A percentile compares a stretch with the other conserved stretches of the same genome.
phyloP scores from a whole-genome alignment of 352 stramenopile species.

The Globisporangium recalcitrans region DNA sequence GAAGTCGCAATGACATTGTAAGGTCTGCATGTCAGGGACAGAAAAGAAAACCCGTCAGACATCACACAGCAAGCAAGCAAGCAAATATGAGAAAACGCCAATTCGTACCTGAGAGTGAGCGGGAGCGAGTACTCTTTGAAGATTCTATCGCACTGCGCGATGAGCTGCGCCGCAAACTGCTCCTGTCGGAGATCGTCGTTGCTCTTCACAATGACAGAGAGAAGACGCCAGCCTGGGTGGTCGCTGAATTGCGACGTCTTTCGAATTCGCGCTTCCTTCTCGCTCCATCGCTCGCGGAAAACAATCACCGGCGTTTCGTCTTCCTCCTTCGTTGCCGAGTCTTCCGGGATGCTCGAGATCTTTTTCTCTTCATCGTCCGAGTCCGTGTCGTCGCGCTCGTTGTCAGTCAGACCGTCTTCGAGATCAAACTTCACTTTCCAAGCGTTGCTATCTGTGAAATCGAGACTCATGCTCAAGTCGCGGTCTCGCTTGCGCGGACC shows the following conservation, averaged over 20 bases:
- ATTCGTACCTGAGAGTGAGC: constrained; percentile 78
- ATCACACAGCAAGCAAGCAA: background rate
- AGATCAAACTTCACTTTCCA: constrained; percentile 76
- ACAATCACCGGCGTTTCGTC: constrained; percentile 68
- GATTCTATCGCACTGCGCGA: constrained; percentile 93
- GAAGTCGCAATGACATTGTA: constrained; percentile 97
- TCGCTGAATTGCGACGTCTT: constrained; percentile 43
- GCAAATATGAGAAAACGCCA: background rate
- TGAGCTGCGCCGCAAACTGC: constrained; percentile 96
- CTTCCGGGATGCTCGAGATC: constrained; percentile 37
- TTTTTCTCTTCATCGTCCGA: constrained; percentile 21
- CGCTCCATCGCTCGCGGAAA: constrained; percentile 74
- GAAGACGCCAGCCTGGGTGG: constrained; percentile 58
- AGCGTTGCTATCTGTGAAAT: constrained; percentile 62
- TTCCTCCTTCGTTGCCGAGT: constrained; percentile 27
- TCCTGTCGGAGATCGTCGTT: constrained; percentile 98
- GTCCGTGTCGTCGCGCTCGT: constrained; percentile 27
- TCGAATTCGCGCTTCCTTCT: constrained; percentile 70
- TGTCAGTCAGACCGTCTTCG: constrained; percentile 57
- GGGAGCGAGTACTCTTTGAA: constrained; percentile 93
- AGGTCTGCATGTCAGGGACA: constrained; percentile 39
- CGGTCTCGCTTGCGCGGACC: constrained; percentile 26
- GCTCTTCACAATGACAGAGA: constrained; percentile 96
- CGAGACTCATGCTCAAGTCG: constrained; percentile 64
- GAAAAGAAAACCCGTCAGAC: background rate